Percentiles rank a stretch among this genome's conserved stretches.
Conservation (phyloP, 1,139 yeast genomes). For the Yamadazyma pseudoaaseri region DNA sequence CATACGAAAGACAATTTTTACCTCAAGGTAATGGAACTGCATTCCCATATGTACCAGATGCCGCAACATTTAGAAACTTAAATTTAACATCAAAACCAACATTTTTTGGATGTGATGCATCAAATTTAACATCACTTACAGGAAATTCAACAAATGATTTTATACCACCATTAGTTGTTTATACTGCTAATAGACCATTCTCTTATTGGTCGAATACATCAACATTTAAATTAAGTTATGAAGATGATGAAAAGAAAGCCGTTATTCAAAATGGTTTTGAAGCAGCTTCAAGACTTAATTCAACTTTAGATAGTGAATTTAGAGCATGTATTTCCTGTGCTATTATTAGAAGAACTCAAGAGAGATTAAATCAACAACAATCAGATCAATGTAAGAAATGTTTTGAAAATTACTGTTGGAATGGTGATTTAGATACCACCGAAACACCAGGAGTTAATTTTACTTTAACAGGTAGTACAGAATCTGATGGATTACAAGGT, state of each 20-base stretch:
- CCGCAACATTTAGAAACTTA: slow-evolving; percentile 54
- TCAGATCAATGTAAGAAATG: slow-evolving; percentile 74
- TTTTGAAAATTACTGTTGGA: slow-evolving; percentile 80
- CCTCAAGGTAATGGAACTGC: slow-evolving; percentile 60
- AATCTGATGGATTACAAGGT: slow-evolving; percentile 22
- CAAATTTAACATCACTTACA: slow-evolving; percentile 55
- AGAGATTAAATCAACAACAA: slow-evolving; percentile 61
- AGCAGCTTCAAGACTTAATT: slow-evolving; percentile 67
- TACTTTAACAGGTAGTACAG: slow-evolving; percentile 47
- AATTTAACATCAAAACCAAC: slow-evolving; percentile 69
- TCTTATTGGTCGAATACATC: slow-evolving; percentile 67
- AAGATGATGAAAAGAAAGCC: slow-evolving; percentile 52
- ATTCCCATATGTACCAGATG: slow-evolving; percentile 88
- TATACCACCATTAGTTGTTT: slow-evolving; percentile 73
- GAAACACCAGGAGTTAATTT: slow-evolving; percentile 35
- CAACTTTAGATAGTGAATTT: slow-evolving; percentile 74
- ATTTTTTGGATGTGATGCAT: slow-evolving; percentile 83
- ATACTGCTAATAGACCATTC: slow-evolving; percentile 76
- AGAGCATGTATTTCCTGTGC: slow-evolving; percentile 87
- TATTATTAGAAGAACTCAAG: slow-evolving; percentile 76
- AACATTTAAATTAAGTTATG: slow-evolving; percentile 66
- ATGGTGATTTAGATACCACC: slow-evolving; percentile 43
- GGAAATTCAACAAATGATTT: slow-evolving; percentile 21
- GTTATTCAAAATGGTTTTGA: slow-evolving; percentile 82
- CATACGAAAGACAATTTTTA: slow-evolving; percentile 70